phyloP scores from a whole-genome alignment of 2,329 filamentous ascomycete genomes.

The Fusarium concolor region DNA sequence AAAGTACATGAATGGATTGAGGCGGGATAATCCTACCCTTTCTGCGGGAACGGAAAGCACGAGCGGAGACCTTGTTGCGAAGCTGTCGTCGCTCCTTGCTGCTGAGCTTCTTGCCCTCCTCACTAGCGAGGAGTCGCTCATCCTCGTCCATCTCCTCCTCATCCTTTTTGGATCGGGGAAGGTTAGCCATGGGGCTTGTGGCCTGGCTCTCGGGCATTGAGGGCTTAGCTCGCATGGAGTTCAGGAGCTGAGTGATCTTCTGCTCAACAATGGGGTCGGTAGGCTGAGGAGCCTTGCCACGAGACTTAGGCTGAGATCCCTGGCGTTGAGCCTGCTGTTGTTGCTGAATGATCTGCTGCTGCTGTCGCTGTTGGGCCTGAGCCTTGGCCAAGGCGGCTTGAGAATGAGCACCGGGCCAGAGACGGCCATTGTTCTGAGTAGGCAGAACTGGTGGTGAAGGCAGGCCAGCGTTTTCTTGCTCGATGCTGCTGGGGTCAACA shows the following conservation, averaged over 20 bases:
- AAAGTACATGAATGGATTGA: not conserved
- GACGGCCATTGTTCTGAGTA: constrained; percentile 71
- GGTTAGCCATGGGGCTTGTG: constrained; percentile 69
- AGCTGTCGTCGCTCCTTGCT: constrained; percentile 97
- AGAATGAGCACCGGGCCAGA: constrained; percentile 95
- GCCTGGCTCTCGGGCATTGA: constrained; percentile 60
- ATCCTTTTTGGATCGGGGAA: constrained; percentile 85
- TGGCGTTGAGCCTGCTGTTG: constrained; percentile 62
- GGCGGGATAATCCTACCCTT: constrained; percentile 79
- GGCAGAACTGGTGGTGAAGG: constrained; percentile 58
- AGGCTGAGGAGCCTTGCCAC: constrained; percentile 63
- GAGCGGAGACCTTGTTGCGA: constrained; percentile 98
- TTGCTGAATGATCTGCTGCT: constrained; percentile 68
- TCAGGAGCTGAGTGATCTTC: constrained; percentile 91
- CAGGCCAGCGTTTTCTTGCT: constrained; percentile 64
- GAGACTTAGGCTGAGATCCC: constrained; percentile 60
- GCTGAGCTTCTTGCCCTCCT: constrained; percentile 98
- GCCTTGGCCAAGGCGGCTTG: constrained; percentile 84
- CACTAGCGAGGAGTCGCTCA: constrained; percentile 90
- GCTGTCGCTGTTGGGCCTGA: constrained; percentile 75
- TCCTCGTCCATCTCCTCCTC: constrained; percentile 99
- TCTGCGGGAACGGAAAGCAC: constrained; percentile 95
- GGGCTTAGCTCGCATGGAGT: constrained; percentile 87
- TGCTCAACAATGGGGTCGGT: constrained; percentile 84
- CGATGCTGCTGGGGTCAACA: constrained; percentile 80